Evolutionary conservation across 164 flowering plant species (phyloP).

Genomic region (Tetracentron sinense): DNA sequence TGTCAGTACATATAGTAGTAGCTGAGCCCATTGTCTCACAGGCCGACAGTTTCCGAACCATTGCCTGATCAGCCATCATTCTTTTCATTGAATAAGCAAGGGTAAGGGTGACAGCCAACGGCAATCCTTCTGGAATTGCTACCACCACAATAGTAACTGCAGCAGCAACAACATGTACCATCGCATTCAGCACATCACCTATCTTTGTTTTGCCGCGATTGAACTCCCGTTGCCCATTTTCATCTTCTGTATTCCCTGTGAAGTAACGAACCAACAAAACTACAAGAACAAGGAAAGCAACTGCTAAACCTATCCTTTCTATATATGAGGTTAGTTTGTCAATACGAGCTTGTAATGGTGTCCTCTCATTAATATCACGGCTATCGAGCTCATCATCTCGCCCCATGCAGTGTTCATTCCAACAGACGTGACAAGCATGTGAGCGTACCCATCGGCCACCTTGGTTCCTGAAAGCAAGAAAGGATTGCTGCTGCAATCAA

Average conservation of each 20-base stretch:
- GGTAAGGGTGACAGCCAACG: slow-evolving; percentile 35
- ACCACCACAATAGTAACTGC: slow-evolving; percentile 44
- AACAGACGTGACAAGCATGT: slow-evolving; percentile 47
- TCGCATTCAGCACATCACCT: slow-evolving; percentile 29
- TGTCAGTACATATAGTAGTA: slow-evolving; percentile 35
- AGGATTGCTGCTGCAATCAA: slow-evolving; percentile 18
- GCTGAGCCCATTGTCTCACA: slow-evolving; percentile 41
- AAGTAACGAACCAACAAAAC: slow-evolving; percentile 35
- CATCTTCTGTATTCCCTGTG: slow-evolving; percentile 34
- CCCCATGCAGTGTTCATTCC: slow-evolving; percentile 44
- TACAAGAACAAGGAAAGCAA: slow-evolving; percentile 40
- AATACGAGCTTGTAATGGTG: slow-evolving; percentile 59
- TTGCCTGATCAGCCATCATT: slow-evolving; percentile 40
- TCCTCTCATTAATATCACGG: slow-evolving; percentile 35
- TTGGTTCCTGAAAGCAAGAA: slow-evolving; percentile 39
- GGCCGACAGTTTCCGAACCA: slow-evolving; percentile 35
- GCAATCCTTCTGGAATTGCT: slow-evolving; percentile 41
- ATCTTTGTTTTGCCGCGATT: slow-evolving; percentile 31
- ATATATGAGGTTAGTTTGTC: slow-evolving; percentile 50
- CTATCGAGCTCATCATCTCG: slow-evolving; percentile 56
- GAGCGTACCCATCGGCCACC: slow-evolving; percentile 43
- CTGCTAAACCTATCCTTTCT: slow-evolving; percentile 47
- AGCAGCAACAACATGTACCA: slow-evolving; percentile 25
- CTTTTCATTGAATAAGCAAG: slow-evolving; percentile 45
- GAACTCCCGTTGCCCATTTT: slow-evolving; percentile 40